These are phyloP conservation scores for Nannochloropsis oceanica DNA, from an alignment of 108 stramenopile species.

Conservation along the genomic window DNA sequence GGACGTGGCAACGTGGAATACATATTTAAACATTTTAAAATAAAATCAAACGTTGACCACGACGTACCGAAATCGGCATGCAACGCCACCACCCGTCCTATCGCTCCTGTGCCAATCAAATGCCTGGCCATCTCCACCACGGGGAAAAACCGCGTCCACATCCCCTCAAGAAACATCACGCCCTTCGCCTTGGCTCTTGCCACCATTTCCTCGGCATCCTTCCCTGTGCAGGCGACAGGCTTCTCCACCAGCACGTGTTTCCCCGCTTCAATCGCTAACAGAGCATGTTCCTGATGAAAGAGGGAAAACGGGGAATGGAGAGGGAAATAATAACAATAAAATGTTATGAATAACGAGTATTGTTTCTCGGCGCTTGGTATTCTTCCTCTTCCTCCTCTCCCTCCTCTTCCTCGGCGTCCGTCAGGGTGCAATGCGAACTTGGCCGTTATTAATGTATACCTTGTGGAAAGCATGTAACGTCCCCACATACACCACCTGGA, in stretches of 20 bases:
- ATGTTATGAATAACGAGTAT: too few relatives aligned
- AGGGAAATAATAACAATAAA: too few relatives aligned
- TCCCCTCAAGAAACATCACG: conserved; percentile 44
- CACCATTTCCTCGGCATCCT: conserved; percentile 15
- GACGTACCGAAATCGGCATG: conserved; percentile 27
- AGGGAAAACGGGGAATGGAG: too few relatives aligned
- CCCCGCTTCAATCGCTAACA: conserved; percentile 25
- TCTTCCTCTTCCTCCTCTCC: not conserved
- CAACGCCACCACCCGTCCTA: conserved; percentile 45
- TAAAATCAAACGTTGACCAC: not conserved
- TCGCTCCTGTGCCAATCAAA: conserved; percentile 5
- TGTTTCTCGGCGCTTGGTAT: too few relatives aligned
- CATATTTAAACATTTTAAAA: conserved; percentile 4
- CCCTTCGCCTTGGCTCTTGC: conserved; percentile 17
- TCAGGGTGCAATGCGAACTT: not conserved
- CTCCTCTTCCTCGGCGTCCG: not conserved
- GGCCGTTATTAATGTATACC: not conserved
- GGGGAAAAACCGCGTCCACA: conserved; percentile 78
- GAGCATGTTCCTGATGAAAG: conserved; percentile 17
- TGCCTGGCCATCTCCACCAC: conserved; percentile 56
- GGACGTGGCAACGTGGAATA: conserved; percentile 1
- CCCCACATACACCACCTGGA: conserved; percentile 42
- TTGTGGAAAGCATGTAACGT: conserved; percentile 38
- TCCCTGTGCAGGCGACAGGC: conserved; percentile 35
- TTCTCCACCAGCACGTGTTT: conserved; percentile 45